These are phyloP conservation scores for Suillus subluteus DNA, from an alignment of 768 basidiomycete genomes.

Conservation along the genomic window DNA sequence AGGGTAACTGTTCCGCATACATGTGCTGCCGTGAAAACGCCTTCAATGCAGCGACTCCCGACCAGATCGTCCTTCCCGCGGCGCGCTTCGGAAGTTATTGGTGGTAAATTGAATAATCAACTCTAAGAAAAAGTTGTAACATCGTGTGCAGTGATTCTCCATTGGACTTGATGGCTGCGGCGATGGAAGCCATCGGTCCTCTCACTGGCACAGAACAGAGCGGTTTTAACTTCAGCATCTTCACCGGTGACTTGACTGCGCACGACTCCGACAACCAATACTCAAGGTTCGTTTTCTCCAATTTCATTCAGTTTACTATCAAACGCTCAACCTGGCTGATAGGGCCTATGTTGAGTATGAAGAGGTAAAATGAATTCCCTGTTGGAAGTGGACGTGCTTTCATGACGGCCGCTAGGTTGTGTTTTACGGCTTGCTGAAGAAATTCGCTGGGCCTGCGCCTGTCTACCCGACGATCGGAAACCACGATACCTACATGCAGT, in stretches of 20 bases:
- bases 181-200: slow-evolving; percentile 65
- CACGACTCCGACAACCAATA: slow-evolving; percentile 73
- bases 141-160: slow-evolving; percentile 56
- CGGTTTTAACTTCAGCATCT: slow-evolving; percentile 68
- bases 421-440: slow-evolving; percentile 64
- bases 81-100: slow-evolving; percentile 63
- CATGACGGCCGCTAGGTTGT: slow-evolving; percentile 43
- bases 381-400: slow-evolving; percentile 2
- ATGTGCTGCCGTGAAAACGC: slow-evolving; percentile 64
- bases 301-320: neutral
- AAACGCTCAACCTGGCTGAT: neutral
- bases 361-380: slow-evolving; percentile 45
- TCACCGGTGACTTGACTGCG: slow-evolving; percentile 74
- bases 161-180: slow-evolving; percentile 56
- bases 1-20: slow-evolving; percentile 67
- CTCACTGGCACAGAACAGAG: slow-evolving; percentile 60
- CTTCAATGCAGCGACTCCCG: slow-evolving; percentile 50
- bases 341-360: slow-evolving; percentile 63
- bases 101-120: slow-evolving; percentile 41
- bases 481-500: slow-evolving; percentile 62
- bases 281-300: slow-evolving; percentile 46
- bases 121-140: neutral
- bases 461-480: slow-evolving; percentile 75
- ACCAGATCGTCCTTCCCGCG: slow-evolving; percentile 53
- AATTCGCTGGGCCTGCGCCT: slow-evolving; percentile 59